Evolutionary conservation across 768 basidiomycete species (phyloP), one percentile per base, ranked within the genome.

Genomic region (Boletus edulis): DNA sequence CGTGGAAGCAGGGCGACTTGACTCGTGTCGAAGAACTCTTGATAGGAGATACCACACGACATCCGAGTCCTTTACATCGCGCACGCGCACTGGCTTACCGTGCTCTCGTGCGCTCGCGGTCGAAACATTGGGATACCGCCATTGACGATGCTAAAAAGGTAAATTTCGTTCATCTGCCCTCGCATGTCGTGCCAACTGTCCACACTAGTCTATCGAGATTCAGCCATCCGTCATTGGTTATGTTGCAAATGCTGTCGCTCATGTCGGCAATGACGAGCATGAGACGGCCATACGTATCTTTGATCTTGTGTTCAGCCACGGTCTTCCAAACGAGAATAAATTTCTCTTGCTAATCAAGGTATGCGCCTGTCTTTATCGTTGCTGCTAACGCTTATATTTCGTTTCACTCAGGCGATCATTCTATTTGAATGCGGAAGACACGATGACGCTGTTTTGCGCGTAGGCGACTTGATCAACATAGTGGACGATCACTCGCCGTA

Each of bases 281-380:
- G 20, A 20, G 20, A 20, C 20, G 20, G 20, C 20, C 20, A 20
- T 20, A 20, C 20, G 20, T 20, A 20, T 2, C 20, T 20, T 20
- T 20, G 20, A 20, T 20, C 20, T 20, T 2, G 20, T 20, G 20
- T 20, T 20, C 20, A 20, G 20, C 20, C 20, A 20, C 20, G 20
- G 20, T 1, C 20, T 20, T 20, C 20, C 20, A 20, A 20, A 20
- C 20, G 20, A 20, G 20, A 20, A 20, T 20, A 44, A n/a, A 8
- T 24, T 39, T 46, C 45, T 60, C 20, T 45, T 60, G 29, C 35
- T 54, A 6, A 52, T 60, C n/a, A 60, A 54, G 49, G 59, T 54
- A 31, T 22, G 24, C 11, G 5, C 9, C 9, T 0, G 6, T 32
- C 29, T 8, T 45, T 7, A 2, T 32, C 32, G 12, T 8, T 10